Conservation (phyloP, 805 yeast genomes). For the Ogataea parapolymorpha region DNA sequence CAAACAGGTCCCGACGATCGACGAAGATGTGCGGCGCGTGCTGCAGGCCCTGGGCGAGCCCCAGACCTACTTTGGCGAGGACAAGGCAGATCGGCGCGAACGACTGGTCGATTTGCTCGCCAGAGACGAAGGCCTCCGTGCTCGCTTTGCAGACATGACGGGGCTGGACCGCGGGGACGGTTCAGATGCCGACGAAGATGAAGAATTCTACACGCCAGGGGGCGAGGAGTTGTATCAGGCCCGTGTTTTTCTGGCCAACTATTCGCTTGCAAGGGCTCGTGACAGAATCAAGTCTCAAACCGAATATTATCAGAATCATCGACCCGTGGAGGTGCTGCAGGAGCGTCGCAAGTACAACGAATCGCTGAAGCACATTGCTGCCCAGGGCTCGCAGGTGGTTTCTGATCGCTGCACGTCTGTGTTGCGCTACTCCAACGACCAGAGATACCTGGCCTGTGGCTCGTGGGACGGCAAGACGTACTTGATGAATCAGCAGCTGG, state of each 20-base stretch:
- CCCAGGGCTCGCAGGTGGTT: conserved; percentile 67
- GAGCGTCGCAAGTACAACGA: conserved; percentile 16
- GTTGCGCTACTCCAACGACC: conserved; percentile 43
- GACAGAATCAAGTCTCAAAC: conserved; percentile 38
- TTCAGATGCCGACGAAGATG: conserved; percentile 48
- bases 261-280: conserved; percentile 47
- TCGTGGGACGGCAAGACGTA: conserved; percentile 81
- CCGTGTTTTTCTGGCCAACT: conserved; percentile 48
- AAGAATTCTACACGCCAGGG: conserved; percentile 86
- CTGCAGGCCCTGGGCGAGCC: conserved; percentile 57
- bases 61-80: conserved; percentile 55
- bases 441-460: conserved; percentile 52
- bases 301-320: conserved; percentile 26
- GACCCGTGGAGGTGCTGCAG: conserved; percentile 23
- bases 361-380: conserved; percentile 35
- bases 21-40: conserved; percentile 52
- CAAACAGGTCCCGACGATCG: conserved; percentile 56
- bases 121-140: conserved; percentile 29
- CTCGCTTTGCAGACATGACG: conserved; percentile 9
- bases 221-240: conserved; percentile 46
- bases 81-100: conserved; percentile 49
- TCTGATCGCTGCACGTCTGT: conserved; percentile 67
- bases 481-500: conserved; percentile 44
- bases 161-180: conserved; percentile 5
- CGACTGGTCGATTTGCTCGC: conserved; percentile 48